Percentiles rank a stretch among this genome's conserved stretches.
These are phyloP conservation scores for Didymosphaeria variabile DNA, from an alignment of 2,329 filamentous ascomycete genomes.

Conservation along the genomic window DNA sequence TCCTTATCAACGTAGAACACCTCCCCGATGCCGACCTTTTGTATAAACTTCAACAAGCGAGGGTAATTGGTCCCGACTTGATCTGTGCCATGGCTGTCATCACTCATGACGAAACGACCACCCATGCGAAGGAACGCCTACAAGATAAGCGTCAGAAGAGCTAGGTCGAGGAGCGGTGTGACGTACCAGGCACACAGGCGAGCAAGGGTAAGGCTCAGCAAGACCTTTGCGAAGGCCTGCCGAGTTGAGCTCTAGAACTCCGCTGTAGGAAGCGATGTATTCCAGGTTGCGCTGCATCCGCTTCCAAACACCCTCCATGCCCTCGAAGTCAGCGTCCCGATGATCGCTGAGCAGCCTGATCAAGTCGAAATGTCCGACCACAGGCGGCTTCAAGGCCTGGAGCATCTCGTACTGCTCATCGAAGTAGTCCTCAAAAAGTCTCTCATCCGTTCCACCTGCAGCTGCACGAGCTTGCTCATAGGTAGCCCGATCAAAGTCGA, in stretches of 20 bases:
- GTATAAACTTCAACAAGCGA: slow-evolving; percentile 74
- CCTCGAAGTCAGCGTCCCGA: slow-evolving; percentile 68
- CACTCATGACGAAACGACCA: slow-evolving; percentile 88
- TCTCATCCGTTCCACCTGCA: slow-evolving; percentile 66
- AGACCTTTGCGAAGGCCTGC: slow-evolving; percentile 89
- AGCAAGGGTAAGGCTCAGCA: slow-evolving; percentile 86
- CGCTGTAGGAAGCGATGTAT: slow-evolving; percentile 75
- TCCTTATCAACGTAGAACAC: slow-evolving; percentile 56
- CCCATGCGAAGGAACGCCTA: slow-evolving; percentile 76
- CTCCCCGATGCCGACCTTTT: slow-evolving; percentile 69
- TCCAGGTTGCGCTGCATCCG: slow-evolving; percentile 77
- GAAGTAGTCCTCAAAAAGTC: slow-evolving; percentile 84
- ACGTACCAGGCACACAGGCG: slow-evolving; percentile 77
- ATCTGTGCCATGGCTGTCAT: slow-evolving; percentile 89
- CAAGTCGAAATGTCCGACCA: slow-evolving; percentile 95
- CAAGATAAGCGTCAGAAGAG: slow-evolving; percentile 22
- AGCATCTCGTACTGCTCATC: slow-evolving; percentile 89
- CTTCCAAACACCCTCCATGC: slow-evolving; percentile 74
- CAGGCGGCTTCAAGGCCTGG: slow-evolving; percentile 70
- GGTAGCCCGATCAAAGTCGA: slow-evolving; percentile 79
- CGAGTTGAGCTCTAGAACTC: slow-evolving; percentile 89
- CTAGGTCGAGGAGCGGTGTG: slow-evolving; percentile 37
- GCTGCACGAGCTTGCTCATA: slow-evolving; percentile 70
- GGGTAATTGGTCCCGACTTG: slow-evolving; percentile 89
- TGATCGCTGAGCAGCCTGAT: slow-evolving; percentile 80